A percentile compares a stretch with the other conserved stretches of the same genome.
phyloP scores from a whole-genome alignment of 23 red algal genomes.

The Chondrus crispus region DNA sequence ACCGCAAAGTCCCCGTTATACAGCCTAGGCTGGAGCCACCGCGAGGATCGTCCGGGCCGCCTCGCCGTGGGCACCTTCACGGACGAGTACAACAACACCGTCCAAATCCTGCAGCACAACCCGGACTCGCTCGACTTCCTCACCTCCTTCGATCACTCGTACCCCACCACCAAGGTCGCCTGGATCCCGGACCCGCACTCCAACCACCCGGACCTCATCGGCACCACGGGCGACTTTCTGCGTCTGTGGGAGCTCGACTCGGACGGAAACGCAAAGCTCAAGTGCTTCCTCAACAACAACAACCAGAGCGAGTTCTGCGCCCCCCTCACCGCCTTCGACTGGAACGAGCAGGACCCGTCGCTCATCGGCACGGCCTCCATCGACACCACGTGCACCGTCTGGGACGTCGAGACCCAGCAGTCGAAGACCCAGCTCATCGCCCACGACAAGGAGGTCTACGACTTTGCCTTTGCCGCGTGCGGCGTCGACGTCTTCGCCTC shows the following conservation, averaged over 20 bases:
- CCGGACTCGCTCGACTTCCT: slow-evolving; percentile 33
- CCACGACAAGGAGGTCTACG: slow-evolving; percentile 97
- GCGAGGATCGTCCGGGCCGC: slow-evolving; percentile 21
- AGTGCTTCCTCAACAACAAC: slow-evolving; percentile 64
- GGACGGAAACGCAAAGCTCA: slow-evolving; percentile 32
- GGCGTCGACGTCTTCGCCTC: slow-evolving; percentile 88
- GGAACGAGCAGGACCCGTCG: slow-evolving; percentile 81
- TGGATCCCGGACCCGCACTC: slow-evolving; percentile 78
- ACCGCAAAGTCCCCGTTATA: slow-evolving; percentile 40
- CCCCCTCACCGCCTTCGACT: slow-evolving; percentile 93
- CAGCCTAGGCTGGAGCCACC: slow-evolving; percentile 51
- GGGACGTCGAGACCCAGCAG: slow-evolving; percentile 85
- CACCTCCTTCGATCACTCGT: slow-evolving; percentile 66
- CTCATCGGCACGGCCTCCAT: slow-evolving; percentile 82
- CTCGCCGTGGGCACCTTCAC: slow-evolving; percentile 56
- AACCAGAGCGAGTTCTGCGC: slow-evolving; percentile 76
- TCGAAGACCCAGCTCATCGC: slow-evolving; percentile 93
- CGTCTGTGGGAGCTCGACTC: slow-evolving; percentile 65
- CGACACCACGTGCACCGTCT: slow-evolving; percentile 95
- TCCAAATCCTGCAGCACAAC: slow-evolving; percentile 53
- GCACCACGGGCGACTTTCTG: slow-evolving; percentile 76
- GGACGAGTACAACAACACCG: slow-evolving; percentile 71
- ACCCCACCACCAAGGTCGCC: slow-evolving; percentile 84
- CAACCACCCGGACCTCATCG: slow-evolving; percentile 60
- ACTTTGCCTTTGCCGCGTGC: slow-evolving; percentile 88